Evolutionary conservation across 1,284 basidiomycete genomes (phyloP), one percentile per base, ranked within the genome.

Genomic region (Pyrrhoderma lamaoense): DNA sequence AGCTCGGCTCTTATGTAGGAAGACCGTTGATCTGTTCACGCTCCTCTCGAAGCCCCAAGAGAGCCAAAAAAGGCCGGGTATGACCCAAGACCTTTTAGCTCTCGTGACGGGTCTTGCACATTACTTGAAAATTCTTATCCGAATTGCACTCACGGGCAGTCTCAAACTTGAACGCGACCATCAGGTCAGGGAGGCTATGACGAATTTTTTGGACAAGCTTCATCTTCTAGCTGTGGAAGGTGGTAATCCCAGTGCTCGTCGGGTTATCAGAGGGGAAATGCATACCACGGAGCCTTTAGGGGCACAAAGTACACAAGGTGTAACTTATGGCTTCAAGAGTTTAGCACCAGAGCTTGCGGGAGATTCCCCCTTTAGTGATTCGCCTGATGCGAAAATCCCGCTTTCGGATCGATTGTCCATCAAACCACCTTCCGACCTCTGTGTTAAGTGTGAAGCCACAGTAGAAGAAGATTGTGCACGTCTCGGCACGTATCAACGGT

Each of bases 71-170:
- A 75, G 91, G 60, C 91, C 93, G 83, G 89, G 89, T 56, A 96
- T 98, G 85, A 97, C 94, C 16, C 92, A 97, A 68, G 95, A 99
- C 62, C 75, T 99, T 7, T 80, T 99, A 34, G 92, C 93, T n/a
- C 83, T 99, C 45, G 95, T 99, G 52, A 99, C 96, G 0, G 95
- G 96, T 34, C 77, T 99, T 25, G 95, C 95, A 3, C 95, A 99
- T 69, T 99, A 99, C 68, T 85, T 99, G 65, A 99, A 99, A 74
- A 98, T 99, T 65, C 80, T 99, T 49, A 99, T 99, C 61, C 88
- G 95, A 45, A 98, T 99, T 57, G 94, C 96, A 5, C 74, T 99
- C 42, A 98, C 96, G 0, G 93, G 93, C 16, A 91, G 94, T 2
- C 79, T 99, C 58, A 96, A 92, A 68, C 78, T 99, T 42, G 96